A percentile compares a stretch with the other conserved stretches of the same genome.
These are phyloP conservation scores for Pisolithus orientalis DNA, from an alignment of 768 basidiomycete species.

Conservation along the genomic window DNA sequence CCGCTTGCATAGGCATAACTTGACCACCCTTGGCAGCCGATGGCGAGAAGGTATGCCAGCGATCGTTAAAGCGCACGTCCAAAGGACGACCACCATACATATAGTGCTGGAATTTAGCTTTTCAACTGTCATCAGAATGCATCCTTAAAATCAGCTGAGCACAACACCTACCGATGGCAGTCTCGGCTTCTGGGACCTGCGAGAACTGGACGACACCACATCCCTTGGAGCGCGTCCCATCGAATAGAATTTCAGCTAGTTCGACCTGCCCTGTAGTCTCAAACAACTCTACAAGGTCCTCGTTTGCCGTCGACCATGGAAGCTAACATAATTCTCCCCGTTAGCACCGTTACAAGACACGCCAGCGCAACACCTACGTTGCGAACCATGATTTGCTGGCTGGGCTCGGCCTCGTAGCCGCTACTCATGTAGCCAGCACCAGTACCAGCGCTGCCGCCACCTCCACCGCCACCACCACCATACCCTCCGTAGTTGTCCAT, in stretches of 20 bases:
- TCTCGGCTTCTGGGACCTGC: constrained; percentile 83
- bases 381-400: constrained; percentile 96
- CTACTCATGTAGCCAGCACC: constrained; percentile 13
- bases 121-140: not conserved
- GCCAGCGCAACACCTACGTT: constrained; percentile 62
- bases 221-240: constrained; percentile 89
- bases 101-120: constrained; percentile 92
- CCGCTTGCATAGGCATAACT: constrained; percentile 58
- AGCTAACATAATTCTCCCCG: constrained; percentile 42
- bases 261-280: constrained; percentile 96
- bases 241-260: constrained; percentile 90
- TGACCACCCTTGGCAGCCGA: constrained; percentile 86
- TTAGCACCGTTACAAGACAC: not conserved
- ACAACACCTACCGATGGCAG: constrained; percentile 68
- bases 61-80: constrained; percentile 94
- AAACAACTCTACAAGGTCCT: constrained; percentile 95
- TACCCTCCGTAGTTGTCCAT: constrained; percentile 34
- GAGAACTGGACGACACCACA: constrained; percentile 95
- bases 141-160: not conserved
- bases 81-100: constrained; percentile 86
- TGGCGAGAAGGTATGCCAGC: constrained; percentile 91
- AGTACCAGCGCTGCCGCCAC: constrained; percentile 1
- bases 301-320: constrained; percentile 98
- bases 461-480: constrained; percentile 24
- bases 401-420: constrained; percentile 69